These are phyloP conservation scores for Xylaria hypoxylon DNA, from an alignment of 2,329 filamentous ascomycete species.

Conservation along the genomic window DNA sequence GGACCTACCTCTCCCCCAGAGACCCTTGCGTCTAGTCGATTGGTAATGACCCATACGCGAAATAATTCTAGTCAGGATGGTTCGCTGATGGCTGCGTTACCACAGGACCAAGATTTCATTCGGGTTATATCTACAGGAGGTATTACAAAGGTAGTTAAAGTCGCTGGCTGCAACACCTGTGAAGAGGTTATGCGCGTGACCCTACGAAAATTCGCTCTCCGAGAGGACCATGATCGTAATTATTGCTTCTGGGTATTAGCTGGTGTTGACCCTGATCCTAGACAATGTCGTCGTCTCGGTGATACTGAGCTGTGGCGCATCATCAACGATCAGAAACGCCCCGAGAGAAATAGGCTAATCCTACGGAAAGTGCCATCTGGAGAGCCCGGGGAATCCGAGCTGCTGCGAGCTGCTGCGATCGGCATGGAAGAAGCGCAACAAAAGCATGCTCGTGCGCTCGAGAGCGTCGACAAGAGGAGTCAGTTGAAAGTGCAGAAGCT, in stretches of 20 bases:
- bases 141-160: slow-evolving; percentile 92
- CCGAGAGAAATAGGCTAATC: slow-evolving; percentile 91
- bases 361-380: slow-evolving; percentile 92
- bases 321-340: slow-evolving; percentile 85
- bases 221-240: slow-evolving; percentile 91
- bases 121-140: slow-evolving; percentile 93
- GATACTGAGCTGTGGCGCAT: slow-evolving; percentile 92
- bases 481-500: slow-evolving; percentile 90
- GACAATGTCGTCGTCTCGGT: slow-evolving; percentile 81
- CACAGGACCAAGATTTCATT: slow-evolving; percentile 88
- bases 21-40: slow-evolving; percentile 68
- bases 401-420: slow-evolving; percentile 88
- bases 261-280: slow-evolving; percentile 84
- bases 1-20: slow-evolving; percentile 73
- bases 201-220: slow-evolving; percentile 85
- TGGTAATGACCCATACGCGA: slow-evolving; percentile 77
- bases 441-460: slow-evolving; percentile 72
- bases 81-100: slow-evolving; percentile 85
- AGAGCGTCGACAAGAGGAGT: slow-evolving; percentile 77
- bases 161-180: slow-evolving; percentile 88
- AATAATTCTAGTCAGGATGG: slow-evolving; percentile 88
- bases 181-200: slow-evolving; percentile 94
- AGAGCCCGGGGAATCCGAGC: slow-evolving; percentile 86
- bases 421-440: slow-evolving; percentile 87
- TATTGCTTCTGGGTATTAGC: slow-evolving; percentile 97